Evolutionary conservation across 495 filamentous ascomycete genomes (phyloP), one percentile per base, ranked within the genome.

Genomic region (Mycothermus thermophilus): DNA sequence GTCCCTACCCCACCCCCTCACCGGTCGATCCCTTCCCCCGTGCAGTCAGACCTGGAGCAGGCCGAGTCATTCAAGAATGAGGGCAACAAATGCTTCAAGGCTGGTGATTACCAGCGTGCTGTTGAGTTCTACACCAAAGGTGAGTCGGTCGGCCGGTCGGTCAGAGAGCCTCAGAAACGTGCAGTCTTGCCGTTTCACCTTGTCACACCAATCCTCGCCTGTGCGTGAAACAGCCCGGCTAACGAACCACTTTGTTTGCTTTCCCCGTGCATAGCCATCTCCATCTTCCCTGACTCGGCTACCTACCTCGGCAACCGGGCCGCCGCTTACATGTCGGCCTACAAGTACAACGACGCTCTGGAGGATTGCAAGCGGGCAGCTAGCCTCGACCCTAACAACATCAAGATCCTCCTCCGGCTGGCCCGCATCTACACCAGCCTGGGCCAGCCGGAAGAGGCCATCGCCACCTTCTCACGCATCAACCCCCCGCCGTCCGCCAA

Each of bases 31-130:
- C 74, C 74, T 50, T 71, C 64, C 48, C 79, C 62, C 32, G 64
- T 57, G 48, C 63, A 61, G 12, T 59, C 57, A 10, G 60, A 68
- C 36, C 59, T 69, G 13, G 69, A 80, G 27, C 80, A 93, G 46
- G 83, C 86, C 4, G 90, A 96, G 54, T 70, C 71, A 13, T 92
- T 77, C 70, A 97, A 97, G 63, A 70, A 83, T 45, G 74, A 80
- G 17, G 90, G 90, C 20, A 97, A 97, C 63, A 92, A 87, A 48
- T 88, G 80, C 50, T 97, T 93, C 68, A 95, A 94, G 64, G 77
- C 81, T 38, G 79, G 77, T 47, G 78, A 95, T 44, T 97, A 86
- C 52, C 59, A 63, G 25, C 75, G 77, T 44, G 88, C 92, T 14
- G 81, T 95, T 49, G 72, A 81, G 42, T 83, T 93, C 52, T 97